phyloP scores from a whole-genome alignment of 2,329 filamentous ascomycete species.

The Didymella lethalis region DNA sequence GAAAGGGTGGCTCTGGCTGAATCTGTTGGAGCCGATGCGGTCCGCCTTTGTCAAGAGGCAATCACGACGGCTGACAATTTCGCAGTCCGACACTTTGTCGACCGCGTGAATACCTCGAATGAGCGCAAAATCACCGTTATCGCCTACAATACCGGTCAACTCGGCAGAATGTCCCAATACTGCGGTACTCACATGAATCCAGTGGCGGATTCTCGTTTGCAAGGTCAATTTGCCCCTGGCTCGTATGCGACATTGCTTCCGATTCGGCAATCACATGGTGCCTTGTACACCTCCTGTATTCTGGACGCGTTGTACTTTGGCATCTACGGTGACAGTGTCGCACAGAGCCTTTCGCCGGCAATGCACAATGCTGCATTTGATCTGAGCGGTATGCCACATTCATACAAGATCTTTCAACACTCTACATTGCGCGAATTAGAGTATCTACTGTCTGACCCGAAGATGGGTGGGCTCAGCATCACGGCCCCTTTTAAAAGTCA shows the following conservation, averaged over 20 bases:
- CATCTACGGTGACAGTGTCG: slow-evolving; percentile 4
- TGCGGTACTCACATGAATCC: not conserved
- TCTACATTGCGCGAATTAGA: not conserved
- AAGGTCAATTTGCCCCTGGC: not conserved
- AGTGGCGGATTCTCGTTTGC: not conserved
- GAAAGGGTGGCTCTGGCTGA: not conserved
- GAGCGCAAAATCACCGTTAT: slow-evolving; percentile 1
- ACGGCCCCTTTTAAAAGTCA: slow-evolving; percentile 7
- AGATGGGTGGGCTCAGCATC: slow-evolving; percentile 1
- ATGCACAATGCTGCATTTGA: slow-evolving; percentile 10
- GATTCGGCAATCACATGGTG: not conserved
- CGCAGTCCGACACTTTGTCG: slow-evolving; percentile 5
- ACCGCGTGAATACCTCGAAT: not conserved
- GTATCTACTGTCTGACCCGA: not conserved
- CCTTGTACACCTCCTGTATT: slow-evolving; percentile 4
- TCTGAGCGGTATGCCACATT: slow-evolving; percentile 2
- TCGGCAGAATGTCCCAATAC: slow-evolving; percentile 2
- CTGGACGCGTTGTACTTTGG: slow-evolving; percentile 6
- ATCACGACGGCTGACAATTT: slow-evolving; percentile 1
- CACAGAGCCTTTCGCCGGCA: slow-evolving; percentile 5
- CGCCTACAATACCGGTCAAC: slow-evolving; percentile 4
- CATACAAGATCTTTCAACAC: slow-evolving; percentile 1
- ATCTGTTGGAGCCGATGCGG: not conserved
- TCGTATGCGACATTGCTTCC: not conserved
- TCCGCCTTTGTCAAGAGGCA: slow-evolving; percentile 1